Percentiles rank a stretch among this genome's conserved stretches.
These are phyloP conservation scores for Macrolepiota fuliginosa DNA, from an alignment of 768 basidiomycete species.

Conservation along the genomic window DNA sequence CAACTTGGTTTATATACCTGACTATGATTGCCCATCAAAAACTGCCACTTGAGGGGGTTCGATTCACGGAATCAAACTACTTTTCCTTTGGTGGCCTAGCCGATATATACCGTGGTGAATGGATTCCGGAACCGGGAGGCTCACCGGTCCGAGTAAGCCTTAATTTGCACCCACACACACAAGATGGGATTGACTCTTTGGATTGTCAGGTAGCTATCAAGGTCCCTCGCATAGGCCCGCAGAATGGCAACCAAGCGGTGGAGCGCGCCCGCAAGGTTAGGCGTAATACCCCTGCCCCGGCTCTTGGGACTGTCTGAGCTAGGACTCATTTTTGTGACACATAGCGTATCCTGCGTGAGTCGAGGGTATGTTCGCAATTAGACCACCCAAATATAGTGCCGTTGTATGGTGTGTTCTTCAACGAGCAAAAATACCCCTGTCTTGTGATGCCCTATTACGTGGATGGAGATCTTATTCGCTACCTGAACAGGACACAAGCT, in stretches of 20 bases:
- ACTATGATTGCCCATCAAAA: too few relatives aligned
- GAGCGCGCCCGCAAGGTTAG: not conserved
- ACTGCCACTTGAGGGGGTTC: not conserved
- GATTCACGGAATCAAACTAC: not conserved
- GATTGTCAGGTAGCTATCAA: not conserved
- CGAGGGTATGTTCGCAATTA: conserved; percentile 12
- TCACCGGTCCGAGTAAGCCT: not conserved
- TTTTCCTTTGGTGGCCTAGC: conserved; percentile 17
- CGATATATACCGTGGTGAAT: conserved; percentile 15
- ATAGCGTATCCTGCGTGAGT: conserved; percentile 17
- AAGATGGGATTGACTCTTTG: not conserved
- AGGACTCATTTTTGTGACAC: too few relatives aligned
- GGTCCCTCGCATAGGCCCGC: conserved; percentile 1
- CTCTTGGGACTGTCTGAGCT: too few relatives aligned
- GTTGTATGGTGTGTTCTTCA: conserved; percentile 13
- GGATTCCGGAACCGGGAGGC: not conserved
- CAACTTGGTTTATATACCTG: too few relatives aligned
- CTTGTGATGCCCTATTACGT: conserved; percentile 17
- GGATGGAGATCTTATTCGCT: conserved; percentile 14
- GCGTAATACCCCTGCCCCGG: not conserved
- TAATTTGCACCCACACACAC: not conserved
- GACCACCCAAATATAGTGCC: conserved; percentile 14
- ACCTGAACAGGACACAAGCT: not conserved
- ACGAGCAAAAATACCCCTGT: conserved; percentile 11
- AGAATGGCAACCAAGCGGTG: not conserved